Base-by-base conservation (phyloP, 1,139 yeast species). In the Taphrina flavorubra region DNA sequence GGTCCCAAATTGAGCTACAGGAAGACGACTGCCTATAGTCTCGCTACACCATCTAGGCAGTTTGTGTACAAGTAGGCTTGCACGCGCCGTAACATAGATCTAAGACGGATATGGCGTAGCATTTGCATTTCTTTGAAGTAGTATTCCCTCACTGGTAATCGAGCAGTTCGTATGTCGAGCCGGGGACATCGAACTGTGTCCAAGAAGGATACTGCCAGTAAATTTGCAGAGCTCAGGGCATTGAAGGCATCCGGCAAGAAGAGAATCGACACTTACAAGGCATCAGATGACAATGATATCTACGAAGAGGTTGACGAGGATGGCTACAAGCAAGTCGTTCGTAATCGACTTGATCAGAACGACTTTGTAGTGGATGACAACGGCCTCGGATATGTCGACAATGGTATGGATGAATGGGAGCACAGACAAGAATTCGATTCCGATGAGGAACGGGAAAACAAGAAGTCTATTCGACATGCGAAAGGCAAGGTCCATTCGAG, bases 281-380 rank as follows among this genome's bases (percentile, higher is more conserved):
- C 53, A 10, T 79, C 78, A 14, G 81, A 81, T 13, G 66, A 69
- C 18, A 83, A 80, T 31, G 84, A 83, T 59, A 86, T 94, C 70
- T 92, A 92, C 77, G 97, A 92, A 74, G 92, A 90, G 74, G 88
- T 92, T 10, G 96, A 90, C 76, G 97, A 92, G 74, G 87, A 84
- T 55, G 86, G 89, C 42, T 92, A 85, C 78, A 82, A 94, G 73
- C 84, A 85, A 72, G 90, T 87, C 76, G 90, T 90, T 76, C 84
- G 96, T 73, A 85, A 89, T 70, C 91, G 92, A 71, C 81, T 94
- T 69, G 82, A 91, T 79, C 87, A 89, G 72, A 97, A 92, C 76
- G 97, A 92, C 76, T 94, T 94, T 76, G 94, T 94, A 63, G 97
- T 91, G 1, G 97, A 92, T 76, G 98, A 94, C 77, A 87, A 88